Conservation (phyloP, 345 rosid species). For the Citrus unshiu region DNA sequence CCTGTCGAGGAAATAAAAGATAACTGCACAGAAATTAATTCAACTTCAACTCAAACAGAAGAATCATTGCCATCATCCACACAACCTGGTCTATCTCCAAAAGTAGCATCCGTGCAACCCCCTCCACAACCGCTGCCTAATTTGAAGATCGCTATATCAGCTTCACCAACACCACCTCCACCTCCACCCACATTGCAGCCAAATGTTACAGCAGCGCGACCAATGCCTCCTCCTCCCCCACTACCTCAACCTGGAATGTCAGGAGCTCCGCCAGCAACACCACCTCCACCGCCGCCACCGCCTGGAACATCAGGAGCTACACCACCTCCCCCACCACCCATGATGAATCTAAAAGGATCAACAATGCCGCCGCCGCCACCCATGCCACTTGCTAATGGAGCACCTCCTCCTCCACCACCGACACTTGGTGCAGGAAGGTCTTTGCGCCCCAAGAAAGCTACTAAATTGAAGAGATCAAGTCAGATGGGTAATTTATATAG, state of each 20-base stretch:
- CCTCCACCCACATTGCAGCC: slow-evolving; percentile 21
- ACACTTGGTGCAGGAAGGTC: slow-evolving; percentile 38
- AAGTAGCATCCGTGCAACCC: background rate
- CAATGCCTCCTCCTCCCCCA: slow-evolving; percentile 26
- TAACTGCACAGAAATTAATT: background rate
- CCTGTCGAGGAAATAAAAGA: slow-evolving; percentile 9
- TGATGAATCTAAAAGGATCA: background rate
- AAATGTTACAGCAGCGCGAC: slow-evolving; percentile 1
- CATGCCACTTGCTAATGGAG: slow-evolving; percentile 32
- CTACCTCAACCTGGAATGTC: slow-evolving; percentile 15
- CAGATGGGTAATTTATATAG: slow-evolving; percentile 73
- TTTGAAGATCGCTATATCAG: slow-evolving; percentile 3
- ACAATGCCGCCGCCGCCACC: slow-evolving; percentile 21
- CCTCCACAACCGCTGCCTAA: background rate
- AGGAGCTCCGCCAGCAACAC: background rate
- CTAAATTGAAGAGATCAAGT: slow-evolving; percentile 80
- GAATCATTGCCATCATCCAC: background rate
- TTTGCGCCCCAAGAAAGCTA: slow-evolving; percentile 69
- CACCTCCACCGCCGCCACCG: slow-evolving; percentile 25
- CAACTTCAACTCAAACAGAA: background rate
- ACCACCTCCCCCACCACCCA: slow-evolving; percentile 18
- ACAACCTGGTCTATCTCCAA: slow-evolving; percentile 13
- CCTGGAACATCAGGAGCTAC: slow-evolving; percentile 9
- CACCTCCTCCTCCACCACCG: slow-evolving; percentile 69
- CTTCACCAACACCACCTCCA: background rate